phyloP scores from a whole-genome alignment of 805 yeast genomes.

The Saccharomycopsis sp. region DNA sequence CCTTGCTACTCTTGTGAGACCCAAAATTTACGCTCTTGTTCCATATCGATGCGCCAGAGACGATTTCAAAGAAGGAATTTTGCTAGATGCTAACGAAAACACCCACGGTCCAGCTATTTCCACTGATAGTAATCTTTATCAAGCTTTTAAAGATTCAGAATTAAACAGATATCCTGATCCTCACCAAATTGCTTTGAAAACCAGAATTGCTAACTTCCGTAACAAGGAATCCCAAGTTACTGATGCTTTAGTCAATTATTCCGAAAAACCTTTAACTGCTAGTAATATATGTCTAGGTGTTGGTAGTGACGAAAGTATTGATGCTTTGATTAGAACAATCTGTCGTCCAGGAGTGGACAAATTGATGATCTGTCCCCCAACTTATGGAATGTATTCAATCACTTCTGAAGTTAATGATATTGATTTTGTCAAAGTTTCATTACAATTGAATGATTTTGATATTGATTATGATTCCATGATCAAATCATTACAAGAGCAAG shows the following conservation, averaged over 20 bases:
- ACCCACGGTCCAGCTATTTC: constrained; percentile 78
- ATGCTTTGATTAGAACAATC: constrained; percentile 72
- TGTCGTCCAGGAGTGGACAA: constrained; percentile 80
- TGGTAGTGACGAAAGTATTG: constrained; percentile 95
- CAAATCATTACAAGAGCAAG: constrained; percentile 44
- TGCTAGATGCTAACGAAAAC: constrained; percentile 94
- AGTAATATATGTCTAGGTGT: constrained; percentile 87
- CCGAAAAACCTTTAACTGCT: constrained; percentile 28
- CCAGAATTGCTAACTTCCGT: constrained; percentile 60
- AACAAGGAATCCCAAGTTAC: constrained; percentile 34
- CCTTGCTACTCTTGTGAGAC: constrained; percentile 49
- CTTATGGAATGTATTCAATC: constrained; percentile 94
- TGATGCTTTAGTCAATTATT: constrained; percentile 18
- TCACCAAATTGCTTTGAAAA: constrained; percentile 72
- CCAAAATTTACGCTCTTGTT: constrained; percentile 70
- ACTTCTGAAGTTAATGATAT: constrained; percentile 89
- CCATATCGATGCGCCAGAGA: constrained; percentile 97
- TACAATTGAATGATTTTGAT: constrained; percentile 55
- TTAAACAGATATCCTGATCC: constrained; percentile 96
- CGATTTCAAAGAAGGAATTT: constrained; percentile 79
- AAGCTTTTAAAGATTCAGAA: constrained; percentile 24
- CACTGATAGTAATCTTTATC: constrained; percentile 23
- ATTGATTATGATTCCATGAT: constrained; percentile 47
- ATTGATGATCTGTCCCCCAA: constrained; percentile 82
- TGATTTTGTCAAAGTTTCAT: constrained; percentile 62